These are phyloP conservation scores for Cryphonectria carpinicola DNA, from an alignment of 2,329 filamentous ascomycete genomes.

Conservation along the genomic window DNA sequence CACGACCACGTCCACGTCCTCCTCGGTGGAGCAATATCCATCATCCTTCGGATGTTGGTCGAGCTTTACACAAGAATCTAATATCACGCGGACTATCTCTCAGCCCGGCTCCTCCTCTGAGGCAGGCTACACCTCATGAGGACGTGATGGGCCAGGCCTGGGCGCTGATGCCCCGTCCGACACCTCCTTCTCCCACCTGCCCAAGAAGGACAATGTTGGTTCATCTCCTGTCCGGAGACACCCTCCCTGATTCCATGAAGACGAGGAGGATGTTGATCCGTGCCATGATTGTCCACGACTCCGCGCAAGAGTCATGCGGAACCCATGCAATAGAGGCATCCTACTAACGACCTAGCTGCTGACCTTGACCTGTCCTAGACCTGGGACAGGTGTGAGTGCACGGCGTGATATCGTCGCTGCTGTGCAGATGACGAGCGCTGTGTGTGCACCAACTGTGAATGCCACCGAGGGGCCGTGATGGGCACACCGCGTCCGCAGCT, in stretches of 20 bases:
- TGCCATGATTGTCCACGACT: background rate
- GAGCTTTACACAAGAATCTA: constrained; percentile 1
- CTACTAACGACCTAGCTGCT: background rate
- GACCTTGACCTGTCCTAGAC: background rate
- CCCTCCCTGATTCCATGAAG: constrained; percentile 7
- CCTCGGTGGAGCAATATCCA: constrained; percentile 2
- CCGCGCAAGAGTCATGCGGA: background rate
- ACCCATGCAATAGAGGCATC: background rate
- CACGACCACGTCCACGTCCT: background rate
- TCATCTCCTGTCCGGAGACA: background rate
- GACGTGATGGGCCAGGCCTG: background rate
- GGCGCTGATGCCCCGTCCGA: background rate
- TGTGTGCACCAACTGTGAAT: background rate
- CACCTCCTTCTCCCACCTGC: constrained; percentile 11
- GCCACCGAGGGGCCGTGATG: background rate
- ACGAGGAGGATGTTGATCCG: background rate
- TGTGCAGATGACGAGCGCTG: constrained; percentile 4
- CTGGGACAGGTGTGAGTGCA: background rate
- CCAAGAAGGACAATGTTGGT: constrained; percentile 13
- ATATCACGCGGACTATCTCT: constrained; percentile 3
- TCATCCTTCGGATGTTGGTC: constrained; percentile 16
- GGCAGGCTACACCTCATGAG: constrained; percentile 3
- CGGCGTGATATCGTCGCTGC: constrained; percentile 3
- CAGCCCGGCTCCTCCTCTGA: background rate
- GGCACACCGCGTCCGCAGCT: background rate